phyloP scores from a whole-genome alignment of 176 grass and related monocot species.

The Echinochloa phyllopogon region DNA sequence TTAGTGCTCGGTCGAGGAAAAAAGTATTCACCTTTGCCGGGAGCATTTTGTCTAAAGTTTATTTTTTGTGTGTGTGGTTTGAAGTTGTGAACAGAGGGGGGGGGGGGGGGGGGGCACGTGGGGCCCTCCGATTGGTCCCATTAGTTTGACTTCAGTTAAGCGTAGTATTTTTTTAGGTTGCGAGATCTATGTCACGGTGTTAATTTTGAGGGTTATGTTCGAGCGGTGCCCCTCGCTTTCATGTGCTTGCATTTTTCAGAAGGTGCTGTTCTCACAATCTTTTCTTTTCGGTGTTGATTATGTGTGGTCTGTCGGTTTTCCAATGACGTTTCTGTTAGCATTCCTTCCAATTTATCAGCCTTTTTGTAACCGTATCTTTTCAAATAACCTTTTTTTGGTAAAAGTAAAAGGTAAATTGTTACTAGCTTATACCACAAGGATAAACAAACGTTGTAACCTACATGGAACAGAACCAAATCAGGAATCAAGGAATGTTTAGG shows the following conservation, averaged over 20 bases:
- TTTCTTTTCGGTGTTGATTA: slow-evolving; percentile 14
- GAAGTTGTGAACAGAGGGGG: slow-evolving; percentile 3
- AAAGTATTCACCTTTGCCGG: slow-evolving; percentile 24
- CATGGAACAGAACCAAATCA: slow-evolving; percentile 30
- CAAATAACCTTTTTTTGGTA: background rate
- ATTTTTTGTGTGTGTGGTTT: slow-evolving; percentile 9
- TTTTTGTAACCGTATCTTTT: background rate
- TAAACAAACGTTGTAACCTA: background rate
- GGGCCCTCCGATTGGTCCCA: background rate
- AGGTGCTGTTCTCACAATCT: background rate
- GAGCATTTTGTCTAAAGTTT: slow-evolving; percentile 29
- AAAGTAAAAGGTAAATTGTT: slow-evolving; percentile 19
- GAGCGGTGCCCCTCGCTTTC: slow-evolving; percentile 48
- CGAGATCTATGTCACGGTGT: slow-evolving; percentile 36
- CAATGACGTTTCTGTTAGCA: background rate
- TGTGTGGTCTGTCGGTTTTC: slow-evolving; percentile 21
- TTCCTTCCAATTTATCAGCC: background rate
- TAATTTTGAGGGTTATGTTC: slow-evolving; percentile 32
- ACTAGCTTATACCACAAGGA: background rate
- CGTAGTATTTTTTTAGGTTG: slow-evolving; percentile 18
- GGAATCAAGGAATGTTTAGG: slow-evolving; percentile 37
- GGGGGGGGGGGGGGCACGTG: background rate
- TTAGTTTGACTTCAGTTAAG: slow-evolving; percentile 32
- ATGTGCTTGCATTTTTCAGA: slow-evolving; percentile 41
- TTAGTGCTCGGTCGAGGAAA: background rate